Evolutionary conservation across 2,329 filamentous ascomycete species (phyloP), one percentile per base, ranked within the genome.

Genomic region (Oidium heveae): DNA sequence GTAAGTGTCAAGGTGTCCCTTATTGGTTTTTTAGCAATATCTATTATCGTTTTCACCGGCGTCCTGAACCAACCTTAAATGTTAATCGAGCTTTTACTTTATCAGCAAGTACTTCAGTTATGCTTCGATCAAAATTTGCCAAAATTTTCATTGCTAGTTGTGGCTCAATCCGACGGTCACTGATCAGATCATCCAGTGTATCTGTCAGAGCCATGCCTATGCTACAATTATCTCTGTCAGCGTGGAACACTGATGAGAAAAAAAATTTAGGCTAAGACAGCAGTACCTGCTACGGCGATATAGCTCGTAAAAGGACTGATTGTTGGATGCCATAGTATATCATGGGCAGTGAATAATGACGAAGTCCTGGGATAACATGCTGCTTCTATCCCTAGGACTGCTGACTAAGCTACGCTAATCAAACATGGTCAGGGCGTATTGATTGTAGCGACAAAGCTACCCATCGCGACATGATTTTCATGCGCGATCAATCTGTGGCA

Each of bases 81-180:
- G 82, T 85, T 67, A 96, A 70, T 52, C 89, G 79, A 24, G 86
- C 79, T 70, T 93, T 94, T 62, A 98, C 91, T 66, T 86, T 91
- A 55, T 94, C 88, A 57, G 86, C 84, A 39, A 98, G 73, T 20
- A 89, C 84, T 64, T 95, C 87, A 16, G 91, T 85, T 55, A 98
- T 87, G 47, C 85, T 82, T 63, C 87, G 83, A 69, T 98, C 91
- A 68, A 96, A 98, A 70, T 94, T 93, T 61, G 81, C 80, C 58
- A 98, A 77, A 59, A 98, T 93, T 75, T 94, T 94, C 86, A 98
- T 96, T 53, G 91, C 91, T 47, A 98, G 79, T 72, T 98, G 91
- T 32, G 91, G 91, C 70, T 96, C 89, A 70, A 98, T 96, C 61
- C 86, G 85, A 64, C 87, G 82, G 61, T 89, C 84, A 66, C 85